These are phyloP conservation scores for Powellomyces hirtus DNA, from an alignment of 192 early-diverging fungal species.

Conservation along the genomic window DNA sequence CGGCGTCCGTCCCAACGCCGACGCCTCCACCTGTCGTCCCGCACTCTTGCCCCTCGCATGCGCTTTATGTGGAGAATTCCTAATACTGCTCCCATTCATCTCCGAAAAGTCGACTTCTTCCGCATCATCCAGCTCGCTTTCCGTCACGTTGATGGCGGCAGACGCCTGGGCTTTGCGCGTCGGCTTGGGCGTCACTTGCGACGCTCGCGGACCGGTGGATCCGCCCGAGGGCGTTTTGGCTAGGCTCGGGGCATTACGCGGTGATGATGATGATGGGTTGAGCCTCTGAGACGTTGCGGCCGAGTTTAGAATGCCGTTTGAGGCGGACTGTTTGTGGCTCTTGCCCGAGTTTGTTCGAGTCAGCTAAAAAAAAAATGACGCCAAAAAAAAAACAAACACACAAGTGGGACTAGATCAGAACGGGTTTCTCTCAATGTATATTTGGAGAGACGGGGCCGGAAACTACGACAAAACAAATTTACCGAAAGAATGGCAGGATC, in stretches of 20 bases:
- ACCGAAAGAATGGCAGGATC: constrained; percentile 67
- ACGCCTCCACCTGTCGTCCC: not conserved
- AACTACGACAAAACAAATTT: too few species aligned
- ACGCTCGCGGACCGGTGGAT: not conserved
- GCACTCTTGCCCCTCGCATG: not conserved
- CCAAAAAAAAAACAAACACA: not conserved
- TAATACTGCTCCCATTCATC: not conserved
- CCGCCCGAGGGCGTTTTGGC: not conserved
- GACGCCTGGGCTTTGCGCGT: too few species aligned
- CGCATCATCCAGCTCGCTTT: constrained; percentile 31
- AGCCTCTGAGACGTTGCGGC: too few species aligned
- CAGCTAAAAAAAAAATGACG: not conserved
- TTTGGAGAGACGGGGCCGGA: too few species aligned
- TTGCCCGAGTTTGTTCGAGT: not conserved
- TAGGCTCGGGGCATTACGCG: not conserved
- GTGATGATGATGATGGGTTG: not conserved
- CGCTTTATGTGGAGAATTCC: not conserved
- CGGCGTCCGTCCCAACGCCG: not conserved
- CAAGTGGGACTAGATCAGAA: too few species aligned
- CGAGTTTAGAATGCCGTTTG: not conserved
- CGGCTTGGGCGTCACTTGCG: too few species aligned
- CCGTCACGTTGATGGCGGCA: too few species aligned
- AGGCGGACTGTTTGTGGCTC: not conserved
- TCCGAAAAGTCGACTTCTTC: constrained; percentile 32
- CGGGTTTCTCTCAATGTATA: too few species aligned